Percentiles rank a stretch among this genome's conserved stretches.
Evolutionary conservation across 2,329 filamentous ascomycete species (phyloP).

Genomic region (Samsoniella hepiali): DNA sequence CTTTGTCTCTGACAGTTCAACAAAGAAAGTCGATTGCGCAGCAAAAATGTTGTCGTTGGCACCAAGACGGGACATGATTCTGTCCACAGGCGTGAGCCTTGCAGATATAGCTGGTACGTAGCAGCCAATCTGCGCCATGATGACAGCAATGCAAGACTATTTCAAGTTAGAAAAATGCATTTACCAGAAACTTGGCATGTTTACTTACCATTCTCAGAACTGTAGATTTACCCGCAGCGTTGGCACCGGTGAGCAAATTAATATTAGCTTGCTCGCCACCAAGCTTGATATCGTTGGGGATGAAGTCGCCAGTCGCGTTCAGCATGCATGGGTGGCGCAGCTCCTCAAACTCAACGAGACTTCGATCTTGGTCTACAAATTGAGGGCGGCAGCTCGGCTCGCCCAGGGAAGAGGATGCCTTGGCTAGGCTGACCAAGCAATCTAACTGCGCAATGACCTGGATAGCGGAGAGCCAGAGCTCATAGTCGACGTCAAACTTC

Average conservation of each 20-base stretch:
- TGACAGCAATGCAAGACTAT: constrained; percentile 89
- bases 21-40: constrained; percentile 96
- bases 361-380: constrained; percentile 84
- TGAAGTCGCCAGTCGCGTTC: constrained; percentile 86
- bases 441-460: constrained; percentile 89
- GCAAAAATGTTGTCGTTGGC: constrained; percentile 99
- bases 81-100: constrained; percentile 83
- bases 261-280: constrained; percentile 81
- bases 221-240: constrained; percentile 96
- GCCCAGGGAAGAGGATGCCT: constrained; percentile 78
- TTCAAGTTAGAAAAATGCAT: constrained; percentile 25
- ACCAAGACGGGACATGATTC: constrained; percentile 97
- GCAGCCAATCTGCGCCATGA: constrained; percentile 95
- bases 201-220: constrained; percentile 80
- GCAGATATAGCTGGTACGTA: constrained; percentile 83
- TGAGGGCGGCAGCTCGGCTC: constrained; percentile 82
- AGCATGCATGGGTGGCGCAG: constrained; percentile 94
- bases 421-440: constrained; percentile 89
- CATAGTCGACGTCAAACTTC: constrained; percentile 84
- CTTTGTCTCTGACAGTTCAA: constrained; percentile 95
- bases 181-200: background rate
- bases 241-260: constrained; percentile 88
- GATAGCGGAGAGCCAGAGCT: constrained; percentile 82
- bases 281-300: constrained; percentile 88
- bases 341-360: constrained; percentile 86